Evolutionary conservation across 306 rosid species (phyloP).

Genomic region (Leucaena leucocephala): DNA sequence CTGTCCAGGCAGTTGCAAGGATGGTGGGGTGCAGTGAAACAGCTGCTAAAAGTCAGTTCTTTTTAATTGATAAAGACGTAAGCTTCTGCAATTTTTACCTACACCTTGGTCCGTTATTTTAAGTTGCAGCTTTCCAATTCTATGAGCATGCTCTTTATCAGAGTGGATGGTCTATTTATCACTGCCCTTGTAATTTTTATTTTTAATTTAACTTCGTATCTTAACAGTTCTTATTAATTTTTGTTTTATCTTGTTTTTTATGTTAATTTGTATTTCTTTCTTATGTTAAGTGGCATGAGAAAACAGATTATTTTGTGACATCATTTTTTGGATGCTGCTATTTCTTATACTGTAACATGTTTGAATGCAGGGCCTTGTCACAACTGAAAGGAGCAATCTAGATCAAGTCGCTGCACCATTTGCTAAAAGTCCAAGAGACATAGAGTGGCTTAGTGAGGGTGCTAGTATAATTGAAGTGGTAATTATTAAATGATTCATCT

Average conservation of each 20-base stretch:
- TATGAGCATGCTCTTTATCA: slow-evolving; percentile 19
- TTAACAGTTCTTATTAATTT: neutral
- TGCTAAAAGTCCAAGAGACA: slow-evolving; percentile 72
- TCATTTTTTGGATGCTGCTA: slow-evolving; percentile 19
- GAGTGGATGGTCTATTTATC: neutral
- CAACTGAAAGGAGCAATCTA: slow-evolving; percentile 74
- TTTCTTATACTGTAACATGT: slow-evolving; percentile 20
- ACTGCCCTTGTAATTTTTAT: slow-evolving; percentile 22
- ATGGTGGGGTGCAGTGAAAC: slow-evolving; percentile 66
- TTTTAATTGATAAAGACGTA: slow-evolving; percentile 88
- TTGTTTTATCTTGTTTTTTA: slow-evolving; percentile 10
- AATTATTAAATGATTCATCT: slow-evolving; percentile 42
- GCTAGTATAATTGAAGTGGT: slow-evolving; percentile 93
- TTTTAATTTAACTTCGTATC: slow-evolving; percentile 13
- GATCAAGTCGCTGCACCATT: slow-evolving; percentile 91
- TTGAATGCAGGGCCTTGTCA: slow-evolving; percentile 84
- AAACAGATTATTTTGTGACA: slow-evolving; percentile 29
- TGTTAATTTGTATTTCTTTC: slow-evolving; percentile 30
- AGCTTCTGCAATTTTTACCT: slow-evolving; percentile 30
- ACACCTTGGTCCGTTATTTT: slow-evolving; percentile 13
- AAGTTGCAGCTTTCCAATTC: slow-evolving; percentile 18
- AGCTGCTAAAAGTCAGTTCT: slow-evolving; percentile 72
- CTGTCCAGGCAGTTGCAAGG: slow-evolving; percentile 78
- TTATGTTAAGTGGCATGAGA: slow-evolving; percentile 28
- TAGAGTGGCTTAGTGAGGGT: slow-evolving; percentile 91